phyloP scores from a whole-genome alignment of 495 filamentous ascomycete genomes.

The Penicillium steckii region DNA sequence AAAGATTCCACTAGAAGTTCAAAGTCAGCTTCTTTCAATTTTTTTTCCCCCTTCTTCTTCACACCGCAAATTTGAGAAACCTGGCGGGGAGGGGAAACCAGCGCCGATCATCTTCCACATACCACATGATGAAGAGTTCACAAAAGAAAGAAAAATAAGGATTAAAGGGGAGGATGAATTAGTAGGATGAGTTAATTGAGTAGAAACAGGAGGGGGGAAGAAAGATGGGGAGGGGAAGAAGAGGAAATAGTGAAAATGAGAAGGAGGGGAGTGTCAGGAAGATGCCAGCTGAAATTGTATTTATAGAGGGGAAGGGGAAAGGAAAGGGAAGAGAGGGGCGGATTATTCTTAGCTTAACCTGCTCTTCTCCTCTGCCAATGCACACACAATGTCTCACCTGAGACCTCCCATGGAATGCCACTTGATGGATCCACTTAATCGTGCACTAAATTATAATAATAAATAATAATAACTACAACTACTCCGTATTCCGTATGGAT shows the following conservation, averaged over 20 bases:
- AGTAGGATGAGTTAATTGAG: background rate
- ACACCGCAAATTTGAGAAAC: background rate
- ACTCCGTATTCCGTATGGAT: too few relatives aligned
- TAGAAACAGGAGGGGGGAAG: conserved; percentile 5
- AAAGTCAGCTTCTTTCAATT: too few relatives aligned
- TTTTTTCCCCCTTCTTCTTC: too few relatives aligned
- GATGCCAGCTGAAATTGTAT: conserved; percentile 18
- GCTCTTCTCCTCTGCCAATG: background rate
- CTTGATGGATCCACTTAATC: background rate
- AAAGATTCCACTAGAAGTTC: conserved; percentile 86
- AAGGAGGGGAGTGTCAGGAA: conserved; percentile 1
- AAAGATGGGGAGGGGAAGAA: conserved; percentile 4
- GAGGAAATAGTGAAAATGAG: conserved; percentile 1
- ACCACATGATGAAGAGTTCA: conserved; percentile 46
- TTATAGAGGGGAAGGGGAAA: conserved; percentile 25
- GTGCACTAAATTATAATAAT: background rate
- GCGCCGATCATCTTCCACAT: conserved; percentile 13
- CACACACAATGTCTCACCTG: conserved; percentile 13
- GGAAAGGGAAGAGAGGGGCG: conserved; percentile 17
- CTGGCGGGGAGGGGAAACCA: background rate
- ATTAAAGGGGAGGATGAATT: conserved; percentile 1
- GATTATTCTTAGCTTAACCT: conserved; percentile 18
- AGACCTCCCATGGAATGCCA: background rate
- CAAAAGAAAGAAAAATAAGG: conserved; percentile 8
- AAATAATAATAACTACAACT: background rate